phyloP scores from a whole-genome alignment of 2,329 filamentous ascomycete genomes.

The Epichloe gansuensis region DNA sequence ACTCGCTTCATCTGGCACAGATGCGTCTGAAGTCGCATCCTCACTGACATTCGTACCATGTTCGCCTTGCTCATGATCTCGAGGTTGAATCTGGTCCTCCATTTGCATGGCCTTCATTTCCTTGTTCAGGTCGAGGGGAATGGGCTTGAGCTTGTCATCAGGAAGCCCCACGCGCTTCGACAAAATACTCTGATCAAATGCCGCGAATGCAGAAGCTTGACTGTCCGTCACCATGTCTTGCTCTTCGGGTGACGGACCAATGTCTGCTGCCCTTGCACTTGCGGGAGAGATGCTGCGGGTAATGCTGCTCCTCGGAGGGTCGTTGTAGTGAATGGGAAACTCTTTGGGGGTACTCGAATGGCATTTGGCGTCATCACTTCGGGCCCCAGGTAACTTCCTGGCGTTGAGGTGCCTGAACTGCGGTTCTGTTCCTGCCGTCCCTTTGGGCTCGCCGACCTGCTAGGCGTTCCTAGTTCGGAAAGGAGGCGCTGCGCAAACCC shows the following conservation, averaged over 20 bases:
- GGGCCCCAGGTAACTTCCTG: slow-evolving; percentile 10
- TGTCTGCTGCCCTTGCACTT: slow-evolving; percentile 17
- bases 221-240: slow-evolving; percentile 27
- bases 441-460: slow-evolving; percentile 35
- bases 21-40: background rate
- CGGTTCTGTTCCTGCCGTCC: slow-evolving; percentile 34
- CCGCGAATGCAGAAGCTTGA: slow-evolving; percentile 49
- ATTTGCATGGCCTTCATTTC: slow-evolving; percentile 21
- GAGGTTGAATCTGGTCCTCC: slow-evolving; percentile 8
- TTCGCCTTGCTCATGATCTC: slow-evolving; percentile 7
- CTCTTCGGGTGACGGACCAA: slow-evolving; percentile 17
- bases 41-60: background rate
- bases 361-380: slow-evolving; percentile 18
- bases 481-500: slow-evolving; percentile 51
- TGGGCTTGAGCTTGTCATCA: slow-evolving; percentile 26
- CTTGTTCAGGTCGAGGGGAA: slow-evolving; percentile 26
- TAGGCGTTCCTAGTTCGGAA: slow-evolving; percentile 45
- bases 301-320: slow-evolving; percentile 18
- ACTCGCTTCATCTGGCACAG: slow-evolving; percentile 10
- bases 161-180: slow-evolving; percentile 41
- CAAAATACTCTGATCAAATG: slow-evolving; percentile 50
- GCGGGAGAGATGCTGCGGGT: slow-evolving; percentile 31
- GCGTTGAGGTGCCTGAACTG: slow-evolving; percentile 20
- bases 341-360: slow-evolving; percentile 30
- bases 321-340: slow-evolving; percentile 25